Conservation (phyloP, 495 filamentous ascomycete species). For the Stereocaulon alpinum region DNA sequence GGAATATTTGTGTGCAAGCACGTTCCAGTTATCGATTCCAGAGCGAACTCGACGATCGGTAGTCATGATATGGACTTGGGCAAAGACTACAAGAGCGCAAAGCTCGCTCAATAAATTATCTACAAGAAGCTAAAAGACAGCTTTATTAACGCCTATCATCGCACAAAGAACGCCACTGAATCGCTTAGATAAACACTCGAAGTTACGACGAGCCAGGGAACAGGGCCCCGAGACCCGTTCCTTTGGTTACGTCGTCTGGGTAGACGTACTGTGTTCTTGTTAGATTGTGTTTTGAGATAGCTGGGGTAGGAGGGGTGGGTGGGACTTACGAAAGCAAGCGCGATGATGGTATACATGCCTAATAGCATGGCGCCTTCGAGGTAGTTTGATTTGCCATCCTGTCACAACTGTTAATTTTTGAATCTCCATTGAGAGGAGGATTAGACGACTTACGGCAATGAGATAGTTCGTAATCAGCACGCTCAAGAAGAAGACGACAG, state of each 20-base stretch:
- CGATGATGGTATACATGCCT: constrained; percentile 48
- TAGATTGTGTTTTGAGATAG: neutral
- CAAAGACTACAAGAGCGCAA: too few relatives aligned
- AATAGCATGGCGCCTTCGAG: constrained; percentile 88
- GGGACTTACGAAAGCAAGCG: constrained; percentile 18
- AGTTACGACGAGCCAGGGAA: neutral
- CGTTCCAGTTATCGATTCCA: too few relatives aligned
- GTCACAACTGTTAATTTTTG: constrained; percentile 35
- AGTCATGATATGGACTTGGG: too few relatives aligned
- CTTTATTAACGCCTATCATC: too few relatives aligned
- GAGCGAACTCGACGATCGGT: too few relatives aligned
- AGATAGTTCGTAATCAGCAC: constrained; percentile 88
- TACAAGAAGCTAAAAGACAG: too few relatives aligned
- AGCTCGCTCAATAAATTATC: too few relatives aligned
- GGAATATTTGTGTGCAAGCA: too few relatives aligned
- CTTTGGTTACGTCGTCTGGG: neutral
- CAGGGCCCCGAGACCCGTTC: neutral
- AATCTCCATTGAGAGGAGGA: neutral
- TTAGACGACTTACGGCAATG: constrained; percentile 17
- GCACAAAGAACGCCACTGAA: too few relatives aligned
- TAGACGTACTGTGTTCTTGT: neutral
- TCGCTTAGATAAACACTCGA: neutral
- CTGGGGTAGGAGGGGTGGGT: neutral
- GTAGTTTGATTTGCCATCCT: constrained; percentile 93
- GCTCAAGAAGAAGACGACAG: constrained; percentile 82